Percentiles rank a stretch among this genome's conserved stretches.
These are phyloP conservation scores for Pichia sp. DNA, from an alignment of 1,139 yeast genomes.

Conservation along the genomic window DNA sequence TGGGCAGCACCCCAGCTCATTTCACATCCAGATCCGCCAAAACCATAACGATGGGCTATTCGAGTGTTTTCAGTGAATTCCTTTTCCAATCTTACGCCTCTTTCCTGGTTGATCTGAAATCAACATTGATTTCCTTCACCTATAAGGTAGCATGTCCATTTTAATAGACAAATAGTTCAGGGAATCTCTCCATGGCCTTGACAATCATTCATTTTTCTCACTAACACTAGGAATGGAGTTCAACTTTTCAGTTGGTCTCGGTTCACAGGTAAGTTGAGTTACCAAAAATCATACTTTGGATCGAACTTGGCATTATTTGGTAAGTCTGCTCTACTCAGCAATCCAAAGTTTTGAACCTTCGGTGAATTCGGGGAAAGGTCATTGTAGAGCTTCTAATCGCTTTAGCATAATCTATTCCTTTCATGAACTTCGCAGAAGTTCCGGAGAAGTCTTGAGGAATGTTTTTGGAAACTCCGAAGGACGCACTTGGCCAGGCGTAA, in stretches of 20 bases:
- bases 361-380: conserved; percentile 39
- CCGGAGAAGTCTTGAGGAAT: conserved; percentile 46
- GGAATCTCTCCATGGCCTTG: conserved; percentile 47
- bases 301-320: conserved; percentile 43
- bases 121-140: conserved; percentile 57
- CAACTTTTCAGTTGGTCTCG: conserved; percentile 49
- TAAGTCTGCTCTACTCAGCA: conserved; percentile 32
- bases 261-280: conserved; percentile 55
- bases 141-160: conserved; percentile 32
- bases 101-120: conserved; percentile 64
- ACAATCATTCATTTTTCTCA: conserved; percentile 46
- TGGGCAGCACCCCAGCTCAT: conserved; percentile 61
- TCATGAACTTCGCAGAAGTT: conserved; percentile 47
- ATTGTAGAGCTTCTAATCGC: conserved; percentile 39
- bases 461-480: conserved; percentile 44
- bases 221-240: conserved; percentile 34
- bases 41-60: conserved; percentile 64
- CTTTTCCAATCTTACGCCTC: conserved; percentile 51
- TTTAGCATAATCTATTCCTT: conserved; percentile 59
- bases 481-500: conserved; percentile 43
- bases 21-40: conserved; percentile 72
- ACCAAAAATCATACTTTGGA: conserved; percentile 55
- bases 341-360: conserved; percentile 44
- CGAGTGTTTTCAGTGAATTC: conserved; percentile 33
- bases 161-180: conserved; percentile 45